Base-by-base conservation (phyloP, 345 rosid genomes). In the Eucalyptus rudis region DNA sequence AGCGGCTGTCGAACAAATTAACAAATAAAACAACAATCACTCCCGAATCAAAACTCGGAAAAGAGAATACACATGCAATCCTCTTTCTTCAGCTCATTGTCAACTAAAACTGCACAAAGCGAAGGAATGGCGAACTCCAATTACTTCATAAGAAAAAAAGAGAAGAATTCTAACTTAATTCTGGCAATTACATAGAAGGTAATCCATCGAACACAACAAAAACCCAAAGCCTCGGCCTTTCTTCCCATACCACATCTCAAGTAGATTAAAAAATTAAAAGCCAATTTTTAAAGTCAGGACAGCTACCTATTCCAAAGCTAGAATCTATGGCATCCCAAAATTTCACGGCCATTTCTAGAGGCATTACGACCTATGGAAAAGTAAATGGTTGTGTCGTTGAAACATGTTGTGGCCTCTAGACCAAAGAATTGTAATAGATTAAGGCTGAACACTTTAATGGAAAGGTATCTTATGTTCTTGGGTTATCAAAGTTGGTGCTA, bases 1-100 rank as follows among this genome's bases (percentile, higher is more conserved):
- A 93, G 94, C 79, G 92, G 94, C 95, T 93, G 93, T 88, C 8
- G 16, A 91, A 10, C 87, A 62, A 88, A 16, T 64, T 47, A 64
- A 11, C 87, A 36, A 84, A 76, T 11, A 50, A 58, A 66, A 86
- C 22, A 66, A 22, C 14, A 31, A 76, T 87, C 76, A 86, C 33
- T 43, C 90, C 94, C 45, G 56, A 87, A 79, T 51, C 86, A 36
- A 45, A 58, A 59, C 45, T 7, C 40, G 8, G 24, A 88, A 29
- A 62, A 62, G 6, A 62, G 33, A 62, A 62, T 62, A 29, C 68
- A 29, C 68, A 29, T 13, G 68, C 68, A 13, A 29, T 62, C 31
- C 33, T 62, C 16, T 51, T 56, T 43, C 56, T 87, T 76, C 79
- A 33, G 68, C 33, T 87, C n/a, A 59, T 64, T 24, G 24, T 45